Conservation (phyloP, 108 stramenopile species). For the Cyclotella distinguenda region DNA sequence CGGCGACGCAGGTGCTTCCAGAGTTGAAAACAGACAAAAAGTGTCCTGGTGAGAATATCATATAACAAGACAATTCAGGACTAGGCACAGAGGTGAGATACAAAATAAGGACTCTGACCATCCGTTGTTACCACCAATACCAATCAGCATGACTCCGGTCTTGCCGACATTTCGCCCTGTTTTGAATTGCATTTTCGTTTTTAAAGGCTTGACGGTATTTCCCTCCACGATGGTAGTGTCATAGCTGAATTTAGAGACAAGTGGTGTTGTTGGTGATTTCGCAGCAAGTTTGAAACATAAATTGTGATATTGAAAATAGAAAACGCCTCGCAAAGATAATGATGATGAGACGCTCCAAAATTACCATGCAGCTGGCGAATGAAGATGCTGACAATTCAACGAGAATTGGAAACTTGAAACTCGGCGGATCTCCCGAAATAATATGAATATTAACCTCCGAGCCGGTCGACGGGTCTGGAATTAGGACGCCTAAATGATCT, state of each 20-base stretch:
- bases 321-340: too few species aligned
- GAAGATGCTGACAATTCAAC: too few species aligned
- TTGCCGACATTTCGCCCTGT: conserved; percentile 90
- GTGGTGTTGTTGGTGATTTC: neutral
- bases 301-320: neutral
- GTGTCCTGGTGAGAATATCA: neutral
- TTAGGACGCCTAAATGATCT: neutral
- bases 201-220: conserved; percentile 70
- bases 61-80: too few species aligned
- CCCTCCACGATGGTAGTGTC: conserved; percentile 91
- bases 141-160: conserved; percentile 96
- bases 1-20: conserved; percentile 79
- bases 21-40: neutral
- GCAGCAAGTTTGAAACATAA: neutral
- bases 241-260: conserved; percentile 56
- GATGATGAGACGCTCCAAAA: too few species aligned
- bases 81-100: too few species aligned
- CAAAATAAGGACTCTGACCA: too few species aligned
- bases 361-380: too few species aligned
- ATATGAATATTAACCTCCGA: neutral
- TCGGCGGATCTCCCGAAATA: too few species aligned
- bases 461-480: neutral
- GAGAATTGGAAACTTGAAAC: too few species aligned
- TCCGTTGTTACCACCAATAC: conserved; percentile 98
- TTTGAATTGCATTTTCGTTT: conserved; percentile 80